Evolutionary conservation across 768 basidiomycete species (phyloP), one percentile per base, ranked within the genome.

Genomic region (Candolleomyces aberdarensis): DNA sequence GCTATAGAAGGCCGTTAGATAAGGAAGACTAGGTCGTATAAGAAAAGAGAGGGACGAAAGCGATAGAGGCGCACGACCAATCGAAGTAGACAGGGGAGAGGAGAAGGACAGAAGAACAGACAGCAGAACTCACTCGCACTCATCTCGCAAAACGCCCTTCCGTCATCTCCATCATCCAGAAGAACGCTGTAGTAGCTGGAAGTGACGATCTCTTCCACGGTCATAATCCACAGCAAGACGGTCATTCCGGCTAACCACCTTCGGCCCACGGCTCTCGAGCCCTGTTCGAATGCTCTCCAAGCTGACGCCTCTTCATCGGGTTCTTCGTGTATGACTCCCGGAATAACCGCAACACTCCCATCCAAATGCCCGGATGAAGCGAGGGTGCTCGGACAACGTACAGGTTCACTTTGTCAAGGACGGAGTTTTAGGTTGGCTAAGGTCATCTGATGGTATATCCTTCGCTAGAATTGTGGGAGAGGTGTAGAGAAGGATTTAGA

Each of bases 351-450:
- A 3, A 86, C 82, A 51, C 83, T 82, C 0, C 82, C 89, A 63
- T 93, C 91, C 91, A 93, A 43, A 94, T 92, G 0, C 91, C 92
- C n/a, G n/a, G n/a, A n/a, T n/a, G n/a, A n/a, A n/a, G n/a, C n/a
- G n/a, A 10, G 91, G 91, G 64, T 92, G 92, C 57, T 32, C 4
- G 32, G 5, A 9, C 4, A 32, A 62, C 71, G 59, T 55, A 74
- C 74, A 74, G 56, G 61, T 74, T 70, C 47, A 76, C 70, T 41
- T 70, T 58, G 60, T 76, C 70, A 7, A 71, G 14, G 5, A 3
- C 44, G 14, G 13, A 15, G 44, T 5, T 46, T 46, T 13, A 3
- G 44, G 44, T 46, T 46, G 5, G 13, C 14, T 46, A 13, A 46
- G 14, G 14, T 4, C 15, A 46, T 46, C 15, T 15, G 44, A 13